Percentiles rank a stretch among this genome's conserved stretches.
These are phyloP conservation scores for Hymenoscyphus fructigenus DNA, from an alignment of 2,329 filamentous ascomycete species.

Conservation along the genomic window DNA sequence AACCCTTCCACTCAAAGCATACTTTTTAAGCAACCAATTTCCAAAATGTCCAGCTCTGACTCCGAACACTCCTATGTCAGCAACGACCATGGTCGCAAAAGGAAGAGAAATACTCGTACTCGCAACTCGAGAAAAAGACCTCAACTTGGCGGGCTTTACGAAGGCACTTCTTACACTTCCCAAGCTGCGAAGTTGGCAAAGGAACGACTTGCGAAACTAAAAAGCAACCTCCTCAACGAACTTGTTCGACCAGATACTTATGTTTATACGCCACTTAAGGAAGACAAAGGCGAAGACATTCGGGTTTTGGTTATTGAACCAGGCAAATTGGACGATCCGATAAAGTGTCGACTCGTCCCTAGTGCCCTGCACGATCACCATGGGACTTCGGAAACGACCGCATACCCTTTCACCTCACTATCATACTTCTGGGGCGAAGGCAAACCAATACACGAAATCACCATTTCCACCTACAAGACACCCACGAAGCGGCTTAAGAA, in stretches of 20 bases:
- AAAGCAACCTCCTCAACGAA: neutral
- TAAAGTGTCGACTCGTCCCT: neutral
- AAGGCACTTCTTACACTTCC: neutral
- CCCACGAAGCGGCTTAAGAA: neutral
- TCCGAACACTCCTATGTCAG: neutral
- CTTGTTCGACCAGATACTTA: neutral
- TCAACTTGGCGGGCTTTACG: neutral
- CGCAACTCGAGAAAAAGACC: neutral
- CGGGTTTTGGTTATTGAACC: conserved; percentile 1
- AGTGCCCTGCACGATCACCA: neutral
- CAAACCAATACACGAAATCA: neutral
- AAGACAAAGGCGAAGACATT: neutral
- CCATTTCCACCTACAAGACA: neutral
- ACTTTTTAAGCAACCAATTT: neutral
- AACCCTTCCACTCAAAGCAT: neutral
- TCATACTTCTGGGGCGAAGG: conserved; percentile 4
- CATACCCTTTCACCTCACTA: neutral
- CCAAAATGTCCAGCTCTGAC: neutral
- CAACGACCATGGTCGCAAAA: neutral
- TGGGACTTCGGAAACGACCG: neutral
- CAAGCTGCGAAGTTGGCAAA: neutral
- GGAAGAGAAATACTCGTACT: neutral
- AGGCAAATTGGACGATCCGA: neutral
- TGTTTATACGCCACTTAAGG: neutral
- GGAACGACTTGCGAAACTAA: neutral